These are phyloP conservation scores for Hagleromyces aurorensis DNA, from an alignment of 805 yeast species.

Conservation along the genomic window DNA sequence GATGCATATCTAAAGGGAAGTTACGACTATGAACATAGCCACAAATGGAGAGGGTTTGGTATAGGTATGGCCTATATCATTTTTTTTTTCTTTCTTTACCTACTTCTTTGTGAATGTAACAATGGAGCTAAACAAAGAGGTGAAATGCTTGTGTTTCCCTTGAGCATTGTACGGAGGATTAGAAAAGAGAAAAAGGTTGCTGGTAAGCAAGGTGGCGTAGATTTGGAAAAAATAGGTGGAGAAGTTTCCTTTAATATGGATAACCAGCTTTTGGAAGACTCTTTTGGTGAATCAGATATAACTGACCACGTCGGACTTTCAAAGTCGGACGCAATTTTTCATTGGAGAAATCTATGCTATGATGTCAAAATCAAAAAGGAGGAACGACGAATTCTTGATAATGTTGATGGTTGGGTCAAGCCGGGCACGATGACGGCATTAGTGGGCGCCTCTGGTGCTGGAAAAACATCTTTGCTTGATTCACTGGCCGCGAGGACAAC, in stretches of 20 bases:
- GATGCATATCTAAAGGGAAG: constrained; percentile 35
- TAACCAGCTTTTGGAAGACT: constrained; percentile 7
- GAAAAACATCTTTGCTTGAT: constrained; percentile 63
- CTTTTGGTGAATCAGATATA: constrained; percentile 3
- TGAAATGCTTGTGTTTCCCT: constrained; percentile 50
- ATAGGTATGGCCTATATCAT: constrained; percentile 44
- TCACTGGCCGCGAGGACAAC: constrained; percentile 57
- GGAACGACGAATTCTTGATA: constrained; percentile 45
- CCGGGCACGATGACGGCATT: constrained; percentile 71
- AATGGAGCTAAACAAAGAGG: constrained; percentile 53
- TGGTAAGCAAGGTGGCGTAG: constrained; percentile 1
- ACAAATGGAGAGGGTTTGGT: constrained; percentile 58
- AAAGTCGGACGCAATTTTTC: constrained; percentile 44
- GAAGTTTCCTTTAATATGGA: constrained; percentile 12
- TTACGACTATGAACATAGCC: constrained; percentile 35
- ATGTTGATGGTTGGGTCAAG: constrained; percentile 67
- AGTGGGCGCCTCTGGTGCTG: constrained; percentile 72
- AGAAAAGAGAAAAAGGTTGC: constrained; percentile 29
- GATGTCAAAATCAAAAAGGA: constrained; percentile 52
- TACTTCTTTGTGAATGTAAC: constrained; percentile 42
- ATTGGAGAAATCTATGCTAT: constrained; percentile 65
- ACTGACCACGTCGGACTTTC: constrained; percentile 8
- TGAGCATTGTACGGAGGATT: constrained; percentile 38
- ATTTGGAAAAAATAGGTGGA: constrained; percentile 12
- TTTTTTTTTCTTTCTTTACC: constrained; percentile 43